Evolutionary conservation across 768 basidiomycete species (phyloP).

Genomic region (Scleroderma citrinum): DNA sequence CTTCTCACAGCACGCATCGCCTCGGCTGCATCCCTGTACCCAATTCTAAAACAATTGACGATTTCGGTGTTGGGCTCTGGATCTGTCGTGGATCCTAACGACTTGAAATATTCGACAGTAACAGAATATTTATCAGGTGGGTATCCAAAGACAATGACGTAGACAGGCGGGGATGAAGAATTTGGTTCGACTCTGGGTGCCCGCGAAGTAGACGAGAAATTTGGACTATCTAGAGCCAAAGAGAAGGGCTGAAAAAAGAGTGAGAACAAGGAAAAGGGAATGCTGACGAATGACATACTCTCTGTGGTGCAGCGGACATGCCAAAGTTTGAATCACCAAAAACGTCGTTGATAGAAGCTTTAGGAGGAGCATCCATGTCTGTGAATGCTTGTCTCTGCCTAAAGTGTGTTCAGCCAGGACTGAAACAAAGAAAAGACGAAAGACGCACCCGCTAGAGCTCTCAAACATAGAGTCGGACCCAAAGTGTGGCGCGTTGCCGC

Average conservation of each 20-base stretch:
- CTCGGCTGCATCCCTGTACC: constrained; percentile 64
- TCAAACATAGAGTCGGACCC: constrained; percentile 86
- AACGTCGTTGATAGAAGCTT: constrained; percentile 68
- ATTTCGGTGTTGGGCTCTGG: constrained; percentile 64
- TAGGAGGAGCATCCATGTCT: constrained; percentile 81
- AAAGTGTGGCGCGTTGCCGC: constrained; percentile 63
- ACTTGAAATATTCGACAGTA: constrained; percentile 69
- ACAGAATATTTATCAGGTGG: constrained; percentile 71
- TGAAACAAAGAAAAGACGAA: not conserved
- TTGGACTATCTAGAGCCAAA: constrained; percentile 9
- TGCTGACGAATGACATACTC: constrained; percentile 12
- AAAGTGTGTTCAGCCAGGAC: constrained; percentile 9
- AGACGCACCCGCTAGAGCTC: constrained; percentile 37
- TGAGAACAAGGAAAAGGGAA: not conserved
- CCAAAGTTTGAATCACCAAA: constrained; percentile 44
- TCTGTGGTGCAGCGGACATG: constrained; percentile 18
- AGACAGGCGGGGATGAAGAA: constrained; percentile 38
- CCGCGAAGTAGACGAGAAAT: constrained; percentile 10
- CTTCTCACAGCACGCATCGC: constrained; percentile 75
- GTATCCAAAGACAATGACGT: constrained; percentile 85
- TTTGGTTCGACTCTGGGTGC: constrained; percentile 21
- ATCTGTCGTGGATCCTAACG: constrained; percentile 65
- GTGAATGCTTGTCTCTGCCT: constrained; percentile 58
- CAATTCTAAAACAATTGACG: constrained; percentile 76
- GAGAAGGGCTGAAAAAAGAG: constrained; percentile 14